Evolutionary conservation across 169 alveolate species (phyloP).

Genomic region (Amoebophrya sp.): DNA sequence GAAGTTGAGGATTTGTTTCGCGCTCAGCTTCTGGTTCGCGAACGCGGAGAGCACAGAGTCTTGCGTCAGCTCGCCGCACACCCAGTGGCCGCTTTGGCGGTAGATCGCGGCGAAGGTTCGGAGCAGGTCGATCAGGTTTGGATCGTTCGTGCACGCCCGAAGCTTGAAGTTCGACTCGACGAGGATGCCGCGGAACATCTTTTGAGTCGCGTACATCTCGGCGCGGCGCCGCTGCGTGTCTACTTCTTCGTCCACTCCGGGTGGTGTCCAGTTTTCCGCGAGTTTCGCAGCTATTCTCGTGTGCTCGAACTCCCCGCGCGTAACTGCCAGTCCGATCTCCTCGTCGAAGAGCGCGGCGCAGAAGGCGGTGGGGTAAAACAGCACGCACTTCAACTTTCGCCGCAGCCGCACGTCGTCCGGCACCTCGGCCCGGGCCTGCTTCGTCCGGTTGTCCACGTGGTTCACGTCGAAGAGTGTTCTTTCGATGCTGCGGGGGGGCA

Average conservation of each 20-base stretch:
- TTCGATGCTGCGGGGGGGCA: too few species aligned
- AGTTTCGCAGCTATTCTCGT: not conserved
- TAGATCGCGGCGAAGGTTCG: not conserved
- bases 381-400: too few species aligned
- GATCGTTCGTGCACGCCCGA: not conserved
- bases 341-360: not conserved
- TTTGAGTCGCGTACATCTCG: too few species aligned
- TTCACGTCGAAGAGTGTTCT: too few species aligned
- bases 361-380: not conserved
- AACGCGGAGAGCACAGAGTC: not conserved
- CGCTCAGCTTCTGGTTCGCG: not conserved
- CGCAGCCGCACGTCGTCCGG: too few species aligned
- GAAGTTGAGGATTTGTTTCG: not conserved
- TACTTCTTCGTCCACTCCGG: too few species aligned
- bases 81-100: not conserved
- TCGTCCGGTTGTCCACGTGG: too few species aligned
- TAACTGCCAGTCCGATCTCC: not conserved
- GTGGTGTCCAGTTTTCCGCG: too few species aligned
- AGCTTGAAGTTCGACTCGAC: not conserved
- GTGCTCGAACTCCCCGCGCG: not conserved
- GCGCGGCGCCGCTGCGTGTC: too few species aligned
- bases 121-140: not conserved
- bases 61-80: not conserved
- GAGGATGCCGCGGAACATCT: not conserved
- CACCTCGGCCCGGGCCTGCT: too few species aligned